Percentiles rank a stretch among this genome's conserved stretches.
Evolutionary conservation across 257 asterid genomes (phyloP).

Genomic region (Capsicum rhomboideum): DNA sequence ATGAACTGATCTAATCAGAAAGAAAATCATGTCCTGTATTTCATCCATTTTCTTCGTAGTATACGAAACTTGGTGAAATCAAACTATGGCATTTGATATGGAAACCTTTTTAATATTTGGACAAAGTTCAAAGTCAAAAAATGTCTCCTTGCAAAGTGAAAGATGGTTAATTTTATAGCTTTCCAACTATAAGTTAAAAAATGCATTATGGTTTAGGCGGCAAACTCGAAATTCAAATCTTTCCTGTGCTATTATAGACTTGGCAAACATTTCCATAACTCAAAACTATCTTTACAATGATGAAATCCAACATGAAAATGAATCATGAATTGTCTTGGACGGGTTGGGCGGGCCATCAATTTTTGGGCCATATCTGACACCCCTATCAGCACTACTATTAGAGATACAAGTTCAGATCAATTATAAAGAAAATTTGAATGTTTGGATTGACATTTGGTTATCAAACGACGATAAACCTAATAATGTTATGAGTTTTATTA

Average conservation of each 20-base stretch:
- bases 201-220: background rate
- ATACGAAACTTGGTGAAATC: background rate
- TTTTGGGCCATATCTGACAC: too few relatives aligned
- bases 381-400: too few relatives aligned
- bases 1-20: background rate
- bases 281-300: background rate
- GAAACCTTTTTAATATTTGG: background rate
- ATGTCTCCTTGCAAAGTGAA: background rate
- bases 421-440: too few relatives aligned
- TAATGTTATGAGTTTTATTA: too few relatives aligned
- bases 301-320: background rate
- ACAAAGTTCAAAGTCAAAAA: background rate
- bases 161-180: background rate
- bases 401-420: too few relatives aligned
- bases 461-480: too few relatives aligned
- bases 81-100: background rate
- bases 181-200: slow-evolving; percentile 18
- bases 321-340: too few relatives aligned
- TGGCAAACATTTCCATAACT: background rate
- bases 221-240: background rate
- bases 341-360: too few relatives aligned
- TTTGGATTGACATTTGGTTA: too few relatives aligned
- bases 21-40: background rate
- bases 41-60: background rate
- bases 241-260: background rate